Conservation (phyloP, 2,329 filamentous ascomycete genomes). For the Albophoma yamanashiensis region DNA sequence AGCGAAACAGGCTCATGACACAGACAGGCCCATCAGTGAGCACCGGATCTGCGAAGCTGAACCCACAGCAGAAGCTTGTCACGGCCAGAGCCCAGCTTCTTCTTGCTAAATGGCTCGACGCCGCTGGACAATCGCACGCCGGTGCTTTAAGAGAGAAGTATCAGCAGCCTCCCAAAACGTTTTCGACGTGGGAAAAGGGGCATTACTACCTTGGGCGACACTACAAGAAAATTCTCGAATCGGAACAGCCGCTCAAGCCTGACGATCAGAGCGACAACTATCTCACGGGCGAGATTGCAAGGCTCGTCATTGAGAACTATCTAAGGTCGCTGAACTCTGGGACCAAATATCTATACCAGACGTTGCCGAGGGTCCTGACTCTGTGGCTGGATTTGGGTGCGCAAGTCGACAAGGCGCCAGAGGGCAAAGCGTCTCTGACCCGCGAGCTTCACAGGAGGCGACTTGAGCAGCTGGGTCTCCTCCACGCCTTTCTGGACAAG, state of each 20-base stretch:
- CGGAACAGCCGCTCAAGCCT: slow-evolving; percentile 66
- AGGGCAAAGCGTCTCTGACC: slow-evolving; percentile 41
- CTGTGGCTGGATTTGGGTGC: slow-evolving; percentile 89
- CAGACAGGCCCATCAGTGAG: slow-evolving; percentile 25
- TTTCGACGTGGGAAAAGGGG: slow-evolving; percentile 80
- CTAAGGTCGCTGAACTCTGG: slow-evolving; percentile 77
- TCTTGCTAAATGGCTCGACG: slow-evolving; percentile 93
- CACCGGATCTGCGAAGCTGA: slow-evolving; percentile 23
- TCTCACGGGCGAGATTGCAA: slow-evolving; percentile 72
- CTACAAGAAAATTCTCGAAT: slow-evolving; percentile 92
- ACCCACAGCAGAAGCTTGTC: slow-evolving; percentile 45
- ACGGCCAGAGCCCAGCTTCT: slow-evolving; percentile 75
- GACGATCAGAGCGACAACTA: slow-evolving; percentile 70
- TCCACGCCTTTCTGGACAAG: slow-evolving; percentile 70
- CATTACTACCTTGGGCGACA: slow-evolving; percentile 96
- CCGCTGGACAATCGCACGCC: slow-evolving; percentile 85
- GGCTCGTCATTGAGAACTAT: slow-evolving; percentile 89
- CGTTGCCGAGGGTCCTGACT: slow-evolving; percentile 80
- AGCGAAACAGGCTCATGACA: slow-evolving; percentile 61
- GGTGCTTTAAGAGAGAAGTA: slow-evolving; percentile 72
- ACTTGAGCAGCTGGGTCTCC: slow-evolving; percentile 53
- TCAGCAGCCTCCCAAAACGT: slow-evolving; percentile 63
- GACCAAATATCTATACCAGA: slow-evolving; percentile 94
- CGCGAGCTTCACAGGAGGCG: slow-evolving; percentile 44
- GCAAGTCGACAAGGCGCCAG: slow-evolving; percentile 53